These are phyloP conservation scores for Rutstroemia sp. DNA, from an alignment of 2,329 filamentous ascomycete genomes.

Conservation along the genomic window DNA sequence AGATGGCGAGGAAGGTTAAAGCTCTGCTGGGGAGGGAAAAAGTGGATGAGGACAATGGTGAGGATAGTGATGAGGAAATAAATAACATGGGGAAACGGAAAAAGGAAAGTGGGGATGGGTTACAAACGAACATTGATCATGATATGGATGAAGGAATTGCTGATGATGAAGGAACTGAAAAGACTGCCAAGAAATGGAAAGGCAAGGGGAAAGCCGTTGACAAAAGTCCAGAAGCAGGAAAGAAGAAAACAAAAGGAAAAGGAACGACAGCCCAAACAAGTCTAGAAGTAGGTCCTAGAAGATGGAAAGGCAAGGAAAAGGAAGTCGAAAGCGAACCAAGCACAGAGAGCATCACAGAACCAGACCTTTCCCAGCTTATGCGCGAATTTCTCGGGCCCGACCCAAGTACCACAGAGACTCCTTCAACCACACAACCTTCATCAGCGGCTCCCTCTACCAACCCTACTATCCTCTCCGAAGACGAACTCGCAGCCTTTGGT, in stretches of 20 bases:
- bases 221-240: background rate
- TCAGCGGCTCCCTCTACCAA: too few species aligned
- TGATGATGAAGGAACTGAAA: background rate
- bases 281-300: background rate
- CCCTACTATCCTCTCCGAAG: background rate
- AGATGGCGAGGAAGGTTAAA: background rate
- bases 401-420: too few species aligned
- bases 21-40: background rate
- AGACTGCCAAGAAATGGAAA: background rate
- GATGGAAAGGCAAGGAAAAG: slow-evolving; percentile 1
- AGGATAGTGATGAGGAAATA: background rate
- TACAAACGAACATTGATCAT: background rate
- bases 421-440: too few species aligned
- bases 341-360: background rate
- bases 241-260: background rate
- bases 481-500: background rate
- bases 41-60: background rate
- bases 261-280: background rate
- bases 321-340: background rate
- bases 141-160: background rate
- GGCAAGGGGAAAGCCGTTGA: background rate
- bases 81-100: background rate
- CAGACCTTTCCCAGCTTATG: background rate
- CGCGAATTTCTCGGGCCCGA: background rate
- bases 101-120: background rate